Evolutionary conservation across 2,329 filamentous ascomycete genomes (phyloP).

Genomic region (Myotisia sp.): DNA sequence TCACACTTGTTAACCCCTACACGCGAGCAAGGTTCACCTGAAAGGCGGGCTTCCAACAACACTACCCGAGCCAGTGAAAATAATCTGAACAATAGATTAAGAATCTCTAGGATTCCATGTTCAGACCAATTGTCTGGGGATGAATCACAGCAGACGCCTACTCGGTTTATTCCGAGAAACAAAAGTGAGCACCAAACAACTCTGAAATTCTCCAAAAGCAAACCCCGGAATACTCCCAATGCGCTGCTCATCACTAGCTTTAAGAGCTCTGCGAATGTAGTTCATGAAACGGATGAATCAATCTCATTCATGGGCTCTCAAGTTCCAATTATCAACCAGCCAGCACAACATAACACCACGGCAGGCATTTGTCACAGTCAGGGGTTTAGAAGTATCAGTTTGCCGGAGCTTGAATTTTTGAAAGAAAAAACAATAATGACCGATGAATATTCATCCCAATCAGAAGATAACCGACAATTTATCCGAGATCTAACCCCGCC

Average conservation of each 20-base stretch:
- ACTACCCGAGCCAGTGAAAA: not conserved
- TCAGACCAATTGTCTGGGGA: not conserved
- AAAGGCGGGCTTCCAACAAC: not conserved
- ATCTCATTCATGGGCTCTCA: too few relatives aligned
- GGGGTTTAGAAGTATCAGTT: not conserved
- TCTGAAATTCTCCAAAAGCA: too few relatives aligned
- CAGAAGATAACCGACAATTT: too few relatives aligned
- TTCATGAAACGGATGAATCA: too few relatives aligned
- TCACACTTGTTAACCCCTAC: conserved; percentile 13
- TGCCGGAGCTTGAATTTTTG: not conserved
- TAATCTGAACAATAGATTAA: not conserved
- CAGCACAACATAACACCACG: not conserved
- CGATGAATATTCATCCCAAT: too few relatives aligned
- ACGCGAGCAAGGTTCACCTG: not conserved
- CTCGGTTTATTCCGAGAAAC: not conserved
- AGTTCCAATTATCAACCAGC: too few relatives aligned
- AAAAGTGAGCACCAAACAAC: too few relatives aligned
- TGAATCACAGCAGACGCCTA: not conserved
- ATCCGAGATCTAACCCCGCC: not conserved
- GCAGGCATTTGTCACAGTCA: not conserved
- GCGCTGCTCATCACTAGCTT: too few relatives aligned
- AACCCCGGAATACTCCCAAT: too few relatives aligned
- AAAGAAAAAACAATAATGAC: not conserved
- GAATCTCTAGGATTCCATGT: not conserved
- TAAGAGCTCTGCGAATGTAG: too few relatives aligned